Evolutionary conservation across 129 eudicot genomes (phyloP), one percentile per base, ranked within the genome.

Genomic region (Silybum marianum): DNA sequence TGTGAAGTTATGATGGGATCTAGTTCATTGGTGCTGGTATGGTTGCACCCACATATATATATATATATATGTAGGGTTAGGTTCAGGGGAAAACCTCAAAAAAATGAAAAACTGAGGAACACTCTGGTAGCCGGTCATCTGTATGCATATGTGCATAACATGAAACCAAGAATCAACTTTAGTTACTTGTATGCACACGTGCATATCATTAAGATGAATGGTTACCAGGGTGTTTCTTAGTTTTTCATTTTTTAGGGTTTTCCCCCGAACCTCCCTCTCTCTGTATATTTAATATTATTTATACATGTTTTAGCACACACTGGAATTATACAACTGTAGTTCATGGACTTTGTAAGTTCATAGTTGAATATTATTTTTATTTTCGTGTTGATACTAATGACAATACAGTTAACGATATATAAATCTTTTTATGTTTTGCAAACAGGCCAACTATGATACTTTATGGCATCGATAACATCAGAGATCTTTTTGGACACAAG

Each of bases 401-500:
- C n/a, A 3, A 39, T 65, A 39, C 68, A 22, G 16, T 23, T 65
- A 19, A 22, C 16, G 0, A 22, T 19, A 7, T 36, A 32, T 63
- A 48, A 28, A 18, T 65, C 24, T 51, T 23, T 71, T 83, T 67
- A 24, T 78, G 23, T 66, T 74, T 7, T 74, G 58, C n/a, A 69
- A 58, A 42, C 92, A 91, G 97, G 87, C 98, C 95, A 5, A 90
- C 95, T 16, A 95, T 95, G 99, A 95, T 95, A 25, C 90, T 95
- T 12, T 93, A 93, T 71, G 98, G 98, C 77, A 85, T 89, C n/a
- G 97, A 95, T 71, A 95, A 95, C 86, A 95, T 95, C 81, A 81
- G 99, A 82, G 97, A 95, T 88, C 98, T 95, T 85, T 92, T 95
- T n/a, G 99, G 99, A 21, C 98, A 89, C 91, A 95, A 95, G 97